Percentiles rank a stretch among this genome's conserved stretches.
phyloP scores from a whole-genome alignment of 164 flowering plant species.

The Chimonanthus salicifolius region DNA sequence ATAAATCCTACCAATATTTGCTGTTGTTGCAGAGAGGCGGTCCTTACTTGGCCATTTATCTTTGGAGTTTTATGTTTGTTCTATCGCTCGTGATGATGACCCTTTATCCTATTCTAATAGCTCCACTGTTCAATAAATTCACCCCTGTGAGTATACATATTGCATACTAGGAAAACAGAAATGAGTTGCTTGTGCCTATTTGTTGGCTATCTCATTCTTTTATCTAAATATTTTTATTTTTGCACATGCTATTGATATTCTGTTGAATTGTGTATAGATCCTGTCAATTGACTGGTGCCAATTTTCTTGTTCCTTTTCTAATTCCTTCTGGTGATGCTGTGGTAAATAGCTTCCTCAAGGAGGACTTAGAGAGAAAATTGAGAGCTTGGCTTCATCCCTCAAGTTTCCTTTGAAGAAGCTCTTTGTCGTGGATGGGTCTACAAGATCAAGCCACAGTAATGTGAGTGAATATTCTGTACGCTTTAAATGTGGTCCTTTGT shows the following conservation, averaged over 20 bases:
- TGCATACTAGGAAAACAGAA: not conserved
- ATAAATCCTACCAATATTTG: not conserved
- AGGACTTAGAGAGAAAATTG: constrained; percentile 68
- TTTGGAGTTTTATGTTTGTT: constrained; percentile 90
- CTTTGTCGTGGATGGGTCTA: constrained; percentile 97
- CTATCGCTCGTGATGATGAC: constrained; percentile 96
- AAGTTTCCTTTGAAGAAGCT: constrained; percentile 92
- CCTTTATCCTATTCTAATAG: constrained; percentile 80
- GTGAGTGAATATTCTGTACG: constrained; percentile 39
- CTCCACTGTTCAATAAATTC: constrained; percentile 98
- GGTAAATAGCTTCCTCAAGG: constrained; percentile 80
- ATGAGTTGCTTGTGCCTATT: not conserved
- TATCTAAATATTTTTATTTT: not conserved
- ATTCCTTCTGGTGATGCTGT: constrained; percentile 4
- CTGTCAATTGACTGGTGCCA: not conserved
- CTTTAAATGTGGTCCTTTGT: not conserved
- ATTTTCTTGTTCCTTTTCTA: not conserved
- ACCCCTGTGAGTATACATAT: constrained; percentile 67
- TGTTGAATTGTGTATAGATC: not conserved
- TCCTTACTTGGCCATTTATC: constrained; percentile 92
- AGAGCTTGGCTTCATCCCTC: constrained; percentile 82
- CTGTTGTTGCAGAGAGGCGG: constrained; percentile 81
- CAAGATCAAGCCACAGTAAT: constrained; percentile 99
- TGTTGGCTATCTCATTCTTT: not conserved
- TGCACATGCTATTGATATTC: not conserved